Conservation (phyloP, 345 rosid species). For the Arabidopsis suecica region DNA sequence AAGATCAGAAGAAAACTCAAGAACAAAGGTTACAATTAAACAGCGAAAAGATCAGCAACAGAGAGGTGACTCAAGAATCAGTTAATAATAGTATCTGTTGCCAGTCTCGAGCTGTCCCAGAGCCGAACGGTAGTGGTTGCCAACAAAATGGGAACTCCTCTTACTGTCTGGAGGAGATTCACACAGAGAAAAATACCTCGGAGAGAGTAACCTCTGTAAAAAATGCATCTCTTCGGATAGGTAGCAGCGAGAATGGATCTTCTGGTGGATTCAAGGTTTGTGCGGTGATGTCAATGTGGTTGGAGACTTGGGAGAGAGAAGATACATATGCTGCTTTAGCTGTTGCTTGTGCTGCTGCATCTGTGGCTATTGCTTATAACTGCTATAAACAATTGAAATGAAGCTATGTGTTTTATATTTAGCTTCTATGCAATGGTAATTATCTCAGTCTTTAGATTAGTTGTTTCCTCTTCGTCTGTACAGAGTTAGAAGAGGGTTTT, state of each 20-base stretch:
- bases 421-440: constrained; percentile 2
- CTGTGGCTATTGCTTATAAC: constrained; percentile 75
- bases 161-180: constrained; percentile 56
- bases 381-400: constrained; percentile 66
- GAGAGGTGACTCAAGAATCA: constrained; percentile 46
- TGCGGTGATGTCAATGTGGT: constrained; percentile 64
- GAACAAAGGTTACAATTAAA: constrained; percentile 61
- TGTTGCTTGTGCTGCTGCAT: constrained; percentile 76
- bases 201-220: constrained; percentile 57
- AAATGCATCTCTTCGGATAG: constrained; percentile 44
- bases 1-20: constrained; percentile 67
- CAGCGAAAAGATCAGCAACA: constrained; percentile 43
- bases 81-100: constrained; percentile 28
- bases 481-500: constrained; percentile 10
- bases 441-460: constrained; percentile 2
- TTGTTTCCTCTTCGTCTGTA: constrained; percentile 16
- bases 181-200: constrained; percentile 36
- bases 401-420: constrained; percentile 10
- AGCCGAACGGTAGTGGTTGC: constrained; percentile 50
- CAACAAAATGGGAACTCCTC: constrained; percentile 62
- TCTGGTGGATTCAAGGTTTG: constrained; percentile 47
- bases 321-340: constrained; percentile 87
- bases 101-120: constrained; percentile 38
- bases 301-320: constrained; percentile 86
- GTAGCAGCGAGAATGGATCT: constrained; percentile 49